Conservation (phyloP, 2,329 filamentous ascomycete genomes). For the Arthrobotrys pseudoclavata region DNA sequence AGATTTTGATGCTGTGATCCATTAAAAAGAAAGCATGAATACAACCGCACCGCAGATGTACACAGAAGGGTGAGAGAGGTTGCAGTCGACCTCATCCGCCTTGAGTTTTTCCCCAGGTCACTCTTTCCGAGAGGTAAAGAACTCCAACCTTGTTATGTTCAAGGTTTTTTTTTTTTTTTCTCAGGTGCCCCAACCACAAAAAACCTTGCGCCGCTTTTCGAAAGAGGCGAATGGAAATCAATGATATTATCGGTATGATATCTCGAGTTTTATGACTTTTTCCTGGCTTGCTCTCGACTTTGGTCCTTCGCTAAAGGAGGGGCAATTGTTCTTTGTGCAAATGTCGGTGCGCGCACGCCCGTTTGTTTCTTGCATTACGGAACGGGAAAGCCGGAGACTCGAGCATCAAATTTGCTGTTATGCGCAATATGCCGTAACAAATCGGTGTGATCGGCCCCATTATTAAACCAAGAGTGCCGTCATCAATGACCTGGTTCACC, state of each 20-base stretch:
- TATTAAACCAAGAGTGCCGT: conserved; percentile 49
- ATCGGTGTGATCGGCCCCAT: conserved; percentile 53
- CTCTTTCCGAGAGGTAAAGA: conserved; percentile 50
- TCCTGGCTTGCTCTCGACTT: conserved; percentile 45
- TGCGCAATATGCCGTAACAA: conserved; percentile 55
- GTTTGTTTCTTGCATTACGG: conserved; percentile 59
- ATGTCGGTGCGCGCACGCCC: conserved; percentile 59
- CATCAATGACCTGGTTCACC: conserved; percentile 34
- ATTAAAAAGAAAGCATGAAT: conserved; percentile 59
- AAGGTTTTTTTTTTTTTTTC: conserved; percentile 23
- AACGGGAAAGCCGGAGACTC: conserved; percentile 55
- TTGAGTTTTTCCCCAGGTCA: conserved; percentile 38
- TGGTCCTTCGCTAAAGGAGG: conserved; percentile 51
- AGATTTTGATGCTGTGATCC: conserved; percentile 58
- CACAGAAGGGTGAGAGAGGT: conserved; percentile 30
- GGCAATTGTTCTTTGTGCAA: conserved; percentile 36
- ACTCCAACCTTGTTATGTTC: conserved; percentile 24
- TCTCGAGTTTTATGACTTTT: conserved; percentile 22
- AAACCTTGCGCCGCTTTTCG: conserved; percentile 17
- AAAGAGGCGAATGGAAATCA: conserved; percentile 38
- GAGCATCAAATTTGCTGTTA: conserved; percentile 43
- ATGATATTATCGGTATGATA: conserved; percentile 25
- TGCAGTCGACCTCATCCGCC: conserved; percentile 37
- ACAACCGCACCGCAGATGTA: conserved; percentile 54
- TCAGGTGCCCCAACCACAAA: conserved; percentile 52